Evolutionary conservation across 805 yeast genomes (phyloP).

Genomic region (Yamadazyma olivae): DNA sequence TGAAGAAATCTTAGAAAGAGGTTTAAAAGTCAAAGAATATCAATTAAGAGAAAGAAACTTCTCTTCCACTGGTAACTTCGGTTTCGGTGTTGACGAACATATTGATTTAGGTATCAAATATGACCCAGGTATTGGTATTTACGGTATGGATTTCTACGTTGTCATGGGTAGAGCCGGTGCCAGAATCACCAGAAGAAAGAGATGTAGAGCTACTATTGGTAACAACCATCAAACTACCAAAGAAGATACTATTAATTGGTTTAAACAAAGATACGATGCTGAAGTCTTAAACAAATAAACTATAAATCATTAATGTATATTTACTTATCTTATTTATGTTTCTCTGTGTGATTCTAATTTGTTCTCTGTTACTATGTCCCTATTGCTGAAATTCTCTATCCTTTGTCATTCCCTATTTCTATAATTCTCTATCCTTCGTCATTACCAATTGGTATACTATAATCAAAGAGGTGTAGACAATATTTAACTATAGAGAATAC

Average conservation of each 20-base stretch:
- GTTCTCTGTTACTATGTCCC: too few species aligned
- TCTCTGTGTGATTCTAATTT: too few species aligned
- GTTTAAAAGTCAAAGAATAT: conserved; percentile 99
- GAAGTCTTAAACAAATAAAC: conserved; percentile 82
- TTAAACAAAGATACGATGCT: conserved; percentile 99
- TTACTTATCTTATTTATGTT: not conserved
- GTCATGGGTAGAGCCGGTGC: conserved; percentile 99
- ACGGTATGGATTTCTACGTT: conserved; percentile 99
- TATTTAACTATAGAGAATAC: too few species aligned
- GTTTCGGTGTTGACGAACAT: conserved; percentile 99
- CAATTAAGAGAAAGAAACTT: conserved; percentile 93
- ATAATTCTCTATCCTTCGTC: too few species aligned
- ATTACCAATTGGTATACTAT: too few species aligned
- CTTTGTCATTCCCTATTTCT: too few species aligned
- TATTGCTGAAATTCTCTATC: too few species aligned
- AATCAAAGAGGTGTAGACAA: too few species aligned
- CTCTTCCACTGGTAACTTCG: conserved; percentile 99
- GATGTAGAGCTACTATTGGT: conserved; percentile 85
- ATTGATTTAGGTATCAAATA: conserved; percentile 99
- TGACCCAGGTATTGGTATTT: conserved; percentile 99
- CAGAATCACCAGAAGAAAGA: conserved; percentile 99
- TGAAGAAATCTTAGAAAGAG: conserved; percentile 97
- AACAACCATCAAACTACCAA: conserved; percentile 86
- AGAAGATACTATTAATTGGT: conserved; percentile 96
- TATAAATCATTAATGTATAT: conserved; percentile 2